A percentile compares a stretch with the other conserved stretches of the same genome.
Evolutionary conservation across 2,329 filamentous ascomycete genomes (phyloP).

Genomic region (Chaetothyriales sp.): DNA sequence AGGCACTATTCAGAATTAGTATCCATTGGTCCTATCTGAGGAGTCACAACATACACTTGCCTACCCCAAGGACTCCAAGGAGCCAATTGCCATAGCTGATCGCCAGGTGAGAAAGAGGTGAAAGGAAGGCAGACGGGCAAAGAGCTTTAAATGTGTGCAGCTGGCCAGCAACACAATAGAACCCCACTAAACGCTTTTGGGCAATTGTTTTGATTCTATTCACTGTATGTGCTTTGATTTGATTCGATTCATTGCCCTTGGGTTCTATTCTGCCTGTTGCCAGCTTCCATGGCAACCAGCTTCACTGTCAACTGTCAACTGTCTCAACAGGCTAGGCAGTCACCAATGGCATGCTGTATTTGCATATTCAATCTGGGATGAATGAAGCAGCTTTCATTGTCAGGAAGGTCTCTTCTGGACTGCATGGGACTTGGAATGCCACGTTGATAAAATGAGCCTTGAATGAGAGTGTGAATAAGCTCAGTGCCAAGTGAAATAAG

Average conservation of each 20-base stretch:
- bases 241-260: neutral
- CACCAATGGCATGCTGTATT: neutral
- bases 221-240: neutral
- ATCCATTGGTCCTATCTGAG: neutral
- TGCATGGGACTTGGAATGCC: too few relatives aligned
- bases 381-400: too few relatives aligned
- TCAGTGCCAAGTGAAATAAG: too few relatives aligned
- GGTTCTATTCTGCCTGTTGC: neutral
- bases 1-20: neutral
- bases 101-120: neutral
- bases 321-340: neutral
- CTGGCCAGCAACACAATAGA: neutral
- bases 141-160: neutral
- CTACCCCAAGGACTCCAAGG: neutral
- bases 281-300: neutral
- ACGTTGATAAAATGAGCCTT: too few relatives aligned
- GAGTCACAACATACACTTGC: neutral
- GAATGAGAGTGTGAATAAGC: too few relatives aligned
- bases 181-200: neutral
- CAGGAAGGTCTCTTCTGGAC: too few relatives aligned
- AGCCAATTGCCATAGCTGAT: neutral
- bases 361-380: too few relatives aligned
- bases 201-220: neutral
- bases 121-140: neutral
- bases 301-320: neutral